Percentiles rank a stretch among this genome's conserved stretches.
phyloP scores from a whole-genome alignment of 257 asterid genomes.

The Euphrasia confusa region DNA sequence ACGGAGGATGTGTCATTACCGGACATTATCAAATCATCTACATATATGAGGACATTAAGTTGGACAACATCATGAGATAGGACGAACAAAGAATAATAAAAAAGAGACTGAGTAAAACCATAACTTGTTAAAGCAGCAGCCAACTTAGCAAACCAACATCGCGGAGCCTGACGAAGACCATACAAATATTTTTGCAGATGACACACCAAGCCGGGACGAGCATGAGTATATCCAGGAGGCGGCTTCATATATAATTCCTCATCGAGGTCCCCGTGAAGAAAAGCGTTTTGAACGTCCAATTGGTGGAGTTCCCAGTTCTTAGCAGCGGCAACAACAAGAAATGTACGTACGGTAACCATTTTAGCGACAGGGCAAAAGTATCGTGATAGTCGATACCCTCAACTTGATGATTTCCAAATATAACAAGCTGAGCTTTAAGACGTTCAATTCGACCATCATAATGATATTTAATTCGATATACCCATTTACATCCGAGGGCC shows the following conservation, averaged over 20 bases:
- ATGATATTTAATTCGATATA: no score
- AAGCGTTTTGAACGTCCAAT: background rate
- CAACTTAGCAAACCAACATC: no score
- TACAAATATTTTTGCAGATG: background rate
- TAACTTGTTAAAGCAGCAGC: no score
- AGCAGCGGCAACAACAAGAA: background rate
- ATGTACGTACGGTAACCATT: no score
- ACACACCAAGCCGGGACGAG: background rate
- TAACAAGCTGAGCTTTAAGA: no score
- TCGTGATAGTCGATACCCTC: no score
- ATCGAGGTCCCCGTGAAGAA: background rate
- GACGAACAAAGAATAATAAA: background rate
- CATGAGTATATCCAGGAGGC: background rate
- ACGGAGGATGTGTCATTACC: no score
- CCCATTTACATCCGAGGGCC: background rate
- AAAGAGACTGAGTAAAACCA: background rate
- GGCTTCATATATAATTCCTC: background rate
- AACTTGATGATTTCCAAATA: no score
- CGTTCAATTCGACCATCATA: no score
- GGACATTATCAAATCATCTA: background rate
- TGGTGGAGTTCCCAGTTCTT: background rate
- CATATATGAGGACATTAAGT: background rate
- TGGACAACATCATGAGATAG: background rate
- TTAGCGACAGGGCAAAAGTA: no score
- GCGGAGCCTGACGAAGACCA: background rate